phyloP scores from a whole-genome alignment of 768 basidiomycete species.

The Amanita muscaria region DNA sequence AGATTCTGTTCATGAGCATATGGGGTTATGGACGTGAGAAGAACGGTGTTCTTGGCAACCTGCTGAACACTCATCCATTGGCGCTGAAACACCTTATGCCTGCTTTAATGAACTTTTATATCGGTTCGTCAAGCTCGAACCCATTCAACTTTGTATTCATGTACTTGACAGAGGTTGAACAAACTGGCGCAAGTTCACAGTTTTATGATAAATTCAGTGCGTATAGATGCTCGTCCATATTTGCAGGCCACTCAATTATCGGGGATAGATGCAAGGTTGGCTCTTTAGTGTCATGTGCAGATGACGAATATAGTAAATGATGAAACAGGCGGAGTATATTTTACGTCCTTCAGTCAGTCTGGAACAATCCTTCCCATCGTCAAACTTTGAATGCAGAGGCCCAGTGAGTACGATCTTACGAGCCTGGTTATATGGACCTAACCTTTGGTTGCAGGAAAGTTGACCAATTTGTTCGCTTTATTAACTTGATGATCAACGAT shows the following conservation, averaged over 20 bases:
- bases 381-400: constrained; percentile 79
- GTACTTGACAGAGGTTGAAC: constrained; percentile 73
- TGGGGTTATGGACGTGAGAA: constrained; percentile 58
- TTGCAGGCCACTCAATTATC: constrained; percentile 26
- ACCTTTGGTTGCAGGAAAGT: constrained; percentile 47
- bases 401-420: constrained; percentile 33
- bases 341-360: constrained; percentile 79
- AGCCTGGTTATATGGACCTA: not conserved
- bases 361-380: constrained; percentile 85
- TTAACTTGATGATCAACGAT: constrained; percentile 98
- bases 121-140: constrained; percentile 44
- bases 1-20: constrained; percentile 72
- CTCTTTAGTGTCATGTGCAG: not conserved
- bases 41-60: constrained; percentile 68
- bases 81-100: constrained; percentile 87
- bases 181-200: constrained; percentile 94
- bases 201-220: constrained; percentile 97
- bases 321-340: constrained; percentile 69
- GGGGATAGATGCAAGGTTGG: constrained; percentile 7
- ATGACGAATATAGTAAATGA: not conserved
- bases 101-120: constrained; percentile 89
- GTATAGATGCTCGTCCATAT: constrained; percentile 21
- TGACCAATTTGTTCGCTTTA: constrained; percentile 90
- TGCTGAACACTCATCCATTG: constrained; percentile 77
- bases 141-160: not conserved